A percentile compares a stretch with the other conserved stretches of the same genome.
Evolutionary conservation across 805 yeast species (phyloP).

Genomic region (Diddensiella santjacobensis): DNA sequence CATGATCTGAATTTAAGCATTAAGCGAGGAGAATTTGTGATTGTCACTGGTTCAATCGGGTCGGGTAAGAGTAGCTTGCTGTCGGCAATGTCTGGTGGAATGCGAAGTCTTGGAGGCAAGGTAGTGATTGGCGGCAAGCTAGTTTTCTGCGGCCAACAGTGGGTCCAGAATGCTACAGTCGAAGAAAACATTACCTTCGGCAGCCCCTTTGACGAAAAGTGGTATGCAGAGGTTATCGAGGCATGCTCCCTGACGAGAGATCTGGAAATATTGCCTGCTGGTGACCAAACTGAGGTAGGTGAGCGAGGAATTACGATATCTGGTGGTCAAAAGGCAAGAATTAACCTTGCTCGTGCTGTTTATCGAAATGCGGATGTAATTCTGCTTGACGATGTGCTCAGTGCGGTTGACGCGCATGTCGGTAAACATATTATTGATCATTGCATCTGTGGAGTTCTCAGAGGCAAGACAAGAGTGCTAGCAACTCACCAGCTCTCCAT

Average conservation of each 20-base stretch:
- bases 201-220: constrained; percentile 42
- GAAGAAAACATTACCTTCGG: constrained; percentile 75
- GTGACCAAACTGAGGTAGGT: constrained; percentile 81
- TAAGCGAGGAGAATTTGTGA: constrained; percentile 63
- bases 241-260: constrained; percentile 69
- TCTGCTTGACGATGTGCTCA: constrained; percentile 73
- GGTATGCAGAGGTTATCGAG: constrained; percentile 51
- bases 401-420: constrained; percentile 87
- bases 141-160: constrained; percentile 61
- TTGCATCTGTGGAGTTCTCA: constrained; percentile 59
- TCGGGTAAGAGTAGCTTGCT: constrained; percentile 76
- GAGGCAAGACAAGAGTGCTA: constrained; percentile 60
- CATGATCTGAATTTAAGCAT: constrained; percentile 46
- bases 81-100: constrained; percentile 66
- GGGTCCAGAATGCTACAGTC: constrained; percentile 82
- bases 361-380: constrained; percentile 63
- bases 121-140: constrained; percentile 52
- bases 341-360: constrained; percentile 77
- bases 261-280: constrained; percentile 61
- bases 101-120: constrained; percentile 53
- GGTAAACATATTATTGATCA: constrained; percentile 70
- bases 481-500: constrained; percentile 83
- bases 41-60: constrained; percentile 77
- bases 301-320: constrained; percentile 85
- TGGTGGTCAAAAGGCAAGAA: constrained; percentile 90